Conservation (phyloP, 2,329 filamentous ascomycete species). For the Neofusicoccum ribis region DNA sequence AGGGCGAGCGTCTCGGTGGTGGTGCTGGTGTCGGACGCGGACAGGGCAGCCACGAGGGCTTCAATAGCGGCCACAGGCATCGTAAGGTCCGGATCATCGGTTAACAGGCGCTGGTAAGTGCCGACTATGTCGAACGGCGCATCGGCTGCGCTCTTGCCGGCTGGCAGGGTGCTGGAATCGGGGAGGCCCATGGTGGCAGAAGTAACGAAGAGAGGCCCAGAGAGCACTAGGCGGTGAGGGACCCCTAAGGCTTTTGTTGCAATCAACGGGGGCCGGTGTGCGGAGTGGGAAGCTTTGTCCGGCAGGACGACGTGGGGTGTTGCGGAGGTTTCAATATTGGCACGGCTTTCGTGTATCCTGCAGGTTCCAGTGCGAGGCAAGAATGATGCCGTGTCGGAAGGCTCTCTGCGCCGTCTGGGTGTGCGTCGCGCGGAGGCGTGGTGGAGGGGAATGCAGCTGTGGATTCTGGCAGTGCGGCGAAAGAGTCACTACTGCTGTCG, state of each 20-base stretch:
- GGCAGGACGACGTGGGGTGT: slow-evolving; percentile 3
- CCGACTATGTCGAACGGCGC: slow-evolving; percentile 58
- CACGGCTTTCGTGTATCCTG: neutral
- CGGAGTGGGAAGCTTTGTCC: neutral
- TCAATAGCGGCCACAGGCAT: slow-evolving; percentile 96
- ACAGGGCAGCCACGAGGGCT: slow-evolving; percentile 82
- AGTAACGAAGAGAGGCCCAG: neutral
- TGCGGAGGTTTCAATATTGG: neutral
- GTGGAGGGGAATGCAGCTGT: neutral
- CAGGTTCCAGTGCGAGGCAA: too few species aligned
- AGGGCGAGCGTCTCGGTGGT: slow-evolving; percentile 92
- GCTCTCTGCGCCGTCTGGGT: neutral
- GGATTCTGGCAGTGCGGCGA: neutral
- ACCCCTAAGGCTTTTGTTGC: neutral
- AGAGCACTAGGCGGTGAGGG: neutral
- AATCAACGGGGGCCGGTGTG: neutral
- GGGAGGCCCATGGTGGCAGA: slow-evolving; percentile 6
- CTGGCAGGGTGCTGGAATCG: neutral
- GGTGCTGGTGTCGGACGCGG: slow-evolving; percentile 76
- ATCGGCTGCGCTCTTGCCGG: neutral
- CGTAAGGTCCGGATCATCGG: slow-evolving; percentile 77
- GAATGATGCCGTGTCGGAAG: too few species aligned
- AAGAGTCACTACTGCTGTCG: slow-evolving; percentile 4
- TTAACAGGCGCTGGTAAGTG: slow-evolving; percentile 64
- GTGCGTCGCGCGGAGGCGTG: neutral